Evolutionary conservation across 176 grass and related monocot species (phyloP).

Genomic region (Luzula sylvatica): DNA sequence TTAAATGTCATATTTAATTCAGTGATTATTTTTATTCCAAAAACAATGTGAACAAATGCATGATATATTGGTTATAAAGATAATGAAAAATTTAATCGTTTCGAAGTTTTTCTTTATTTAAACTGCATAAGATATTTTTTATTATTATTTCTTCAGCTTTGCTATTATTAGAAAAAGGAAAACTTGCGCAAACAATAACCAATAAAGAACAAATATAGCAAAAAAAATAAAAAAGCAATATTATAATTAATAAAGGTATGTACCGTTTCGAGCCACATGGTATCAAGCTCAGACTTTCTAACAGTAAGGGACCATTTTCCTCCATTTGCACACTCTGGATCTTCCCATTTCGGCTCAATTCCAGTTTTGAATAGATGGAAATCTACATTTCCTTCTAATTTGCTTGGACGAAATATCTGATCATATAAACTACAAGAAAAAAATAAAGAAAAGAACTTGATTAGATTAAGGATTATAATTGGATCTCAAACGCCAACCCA

Average conservation of each 20-base stretch:
- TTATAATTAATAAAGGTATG: background rate
- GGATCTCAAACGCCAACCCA: no score
- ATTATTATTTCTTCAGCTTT: no score
- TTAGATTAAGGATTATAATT: background rate
- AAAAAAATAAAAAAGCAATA: background rate
- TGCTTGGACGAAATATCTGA: conserved; percentile 85
- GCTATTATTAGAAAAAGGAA: no score
- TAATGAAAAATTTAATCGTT: no score
- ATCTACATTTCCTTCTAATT: conserved; percentile 65
- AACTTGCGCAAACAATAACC: no score
- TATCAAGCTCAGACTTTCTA: conserved; percentile 70
- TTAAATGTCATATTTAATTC: no score
- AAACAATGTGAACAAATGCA: no score
- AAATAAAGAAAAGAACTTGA: conserved; percentile 1
- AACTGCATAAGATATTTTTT: no score
- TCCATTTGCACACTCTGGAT: conserved; percentile 94
- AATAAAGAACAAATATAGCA: background rate
- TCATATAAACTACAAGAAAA: conserved; percentile 56
- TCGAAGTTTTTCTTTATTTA: no score
- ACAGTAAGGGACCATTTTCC: conserved; percentile 87
- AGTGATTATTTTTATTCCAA: no score
- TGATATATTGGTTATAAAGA: no score
- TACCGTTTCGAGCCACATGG: conserved; percentile 93
- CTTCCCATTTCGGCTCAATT: conserved; percentile 97
- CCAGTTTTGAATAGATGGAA: conserved; percentile 91